Conservation (phyloP, 306 rosid genomes). For the Ormosia emarginata region DNA sequence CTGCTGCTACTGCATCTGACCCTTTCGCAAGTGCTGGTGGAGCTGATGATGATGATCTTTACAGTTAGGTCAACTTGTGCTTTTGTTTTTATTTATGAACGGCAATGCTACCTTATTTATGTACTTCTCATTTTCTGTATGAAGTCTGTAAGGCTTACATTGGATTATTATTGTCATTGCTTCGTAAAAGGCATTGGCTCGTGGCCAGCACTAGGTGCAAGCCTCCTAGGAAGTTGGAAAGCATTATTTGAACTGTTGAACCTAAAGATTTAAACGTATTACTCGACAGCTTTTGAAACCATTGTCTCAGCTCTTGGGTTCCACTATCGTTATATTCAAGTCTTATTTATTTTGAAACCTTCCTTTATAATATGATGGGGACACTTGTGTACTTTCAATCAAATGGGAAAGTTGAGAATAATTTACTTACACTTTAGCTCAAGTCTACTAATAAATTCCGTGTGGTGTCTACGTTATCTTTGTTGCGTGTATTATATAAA, state of each 20-base stretch:
- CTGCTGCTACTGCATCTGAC: constrained; percentile 41
- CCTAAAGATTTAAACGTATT: background rate
- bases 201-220: background rate
- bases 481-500: too few species aligned
- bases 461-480: too few species aligned
- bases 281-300: background rate
- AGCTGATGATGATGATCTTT: constrained; percentile 73
- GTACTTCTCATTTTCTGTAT: background rate
- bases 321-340: too few species aligned
- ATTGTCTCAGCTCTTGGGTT: background rate
- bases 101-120: background rate
- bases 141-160: background rate
- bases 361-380: too few species aligned
- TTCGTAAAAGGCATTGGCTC: background rate
- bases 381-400: too few species aligned
- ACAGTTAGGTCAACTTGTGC: constrained; percentile 35
- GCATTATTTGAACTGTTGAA: background rate
- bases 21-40: constrained; percentile 60
- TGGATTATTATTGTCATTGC: background rate
- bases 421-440: too few species aligned
- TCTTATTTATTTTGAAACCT: too few species aligned
- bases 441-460: too few species aligned
- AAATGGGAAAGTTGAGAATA: too few species aligned
- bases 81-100: background rate
- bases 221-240: background rate